phyloP scores from a whole-genome alignment of 768 basidiomycete genomes.

The Postia placenta region DNA sequence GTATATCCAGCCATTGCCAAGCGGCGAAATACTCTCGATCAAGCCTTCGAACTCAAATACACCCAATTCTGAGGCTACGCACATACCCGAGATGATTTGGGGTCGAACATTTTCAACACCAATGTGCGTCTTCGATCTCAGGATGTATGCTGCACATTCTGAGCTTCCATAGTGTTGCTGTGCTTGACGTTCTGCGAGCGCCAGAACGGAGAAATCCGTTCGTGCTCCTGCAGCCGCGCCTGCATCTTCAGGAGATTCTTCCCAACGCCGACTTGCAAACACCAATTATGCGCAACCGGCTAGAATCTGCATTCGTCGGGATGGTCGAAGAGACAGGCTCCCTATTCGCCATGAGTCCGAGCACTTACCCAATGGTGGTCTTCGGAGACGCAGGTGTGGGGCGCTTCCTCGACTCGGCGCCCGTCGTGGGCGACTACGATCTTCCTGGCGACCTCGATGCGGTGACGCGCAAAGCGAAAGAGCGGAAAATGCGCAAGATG shows the following conservation, averaged over 20 bases:
- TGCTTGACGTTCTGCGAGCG: conserved; percentile 67
- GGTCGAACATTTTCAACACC: conserved; percentile 53
- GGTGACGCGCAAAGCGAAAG: conserved; percentile 29
- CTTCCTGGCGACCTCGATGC: conserved; percentile 37
- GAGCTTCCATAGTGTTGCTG: conserved; percentile 53
- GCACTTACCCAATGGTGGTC: conserved; percentile 74
- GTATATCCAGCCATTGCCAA: conserved; percentile 78
- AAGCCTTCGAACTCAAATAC: conserved; percentile 31
- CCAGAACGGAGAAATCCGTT: conserved; percentile 53
- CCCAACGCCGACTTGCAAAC: conserved; percentile 35
- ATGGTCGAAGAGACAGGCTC: conserved; percentile 65
- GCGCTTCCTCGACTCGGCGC: conserved; percentile 29
- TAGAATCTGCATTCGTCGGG: conserved; percentile 76
- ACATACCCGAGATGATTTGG: conserved; percentile 48
- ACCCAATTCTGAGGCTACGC: conserved; percentile 22
- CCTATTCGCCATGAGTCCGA: conserved; percentile 82
- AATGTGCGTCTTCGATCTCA: conserved; percentile 45
- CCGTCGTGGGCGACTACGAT: conserved; percentile 22
- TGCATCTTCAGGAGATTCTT: conserved; percentile 67
- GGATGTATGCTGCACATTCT: neutral
- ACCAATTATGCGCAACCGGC: conserved; percentile 30
- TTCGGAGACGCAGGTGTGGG: conserved; percentile 42
- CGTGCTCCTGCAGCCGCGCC: conserved; percentile 83
- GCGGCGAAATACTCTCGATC: conserved; percentile 76
- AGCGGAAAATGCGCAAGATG: conserved; percentile 36